These are phyloP conservation scores for Myxozyma geophila DNA, from an alignment of 805 yeast genomes.

Conservation along the genomic window DNA sequence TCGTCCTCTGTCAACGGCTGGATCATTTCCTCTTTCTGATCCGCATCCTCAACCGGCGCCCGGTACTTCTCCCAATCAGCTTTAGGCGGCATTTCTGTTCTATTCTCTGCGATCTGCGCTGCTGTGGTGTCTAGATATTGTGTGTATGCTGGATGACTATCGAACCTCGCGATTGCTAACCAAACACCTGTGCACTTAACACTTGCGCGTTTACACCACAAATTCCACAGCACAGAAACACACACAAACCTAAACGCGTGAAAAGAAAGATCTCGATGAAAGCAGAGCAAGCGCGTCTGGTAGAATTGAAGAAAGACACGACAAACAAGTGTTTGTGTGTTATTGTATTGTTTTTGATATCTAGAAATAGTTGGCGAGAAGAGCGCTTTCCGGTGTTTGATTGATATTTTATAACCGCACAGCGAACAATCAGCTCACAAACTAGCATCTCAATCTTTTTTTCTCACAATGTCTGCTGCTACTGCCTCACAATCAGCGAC, in stretches of 20 bases:
- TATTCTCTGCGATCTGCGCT: not conserved
- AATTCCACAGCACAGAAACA: not conserved
- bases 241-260: slow-evolving; percentile 4
- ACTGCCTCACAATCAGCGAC: slow-evolving; percentile 10
- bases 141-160: not conserved
- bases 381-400: too few species aligned
- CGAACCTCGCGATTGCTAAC: not conserved
- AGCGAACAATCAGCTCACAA: not conserved
- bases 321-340: not conserved
- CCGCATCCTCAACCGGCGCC: slow-evolving; percentile 75
- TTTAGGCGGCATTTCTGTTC: slow-evolving; percentile 80
- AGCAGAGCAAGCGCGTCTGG: slow-evolving; percentile 10
- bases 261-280: slow-evolving; percentile 2
- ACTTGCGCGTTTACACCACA: slow-evolving; percentile 1
- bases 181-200: not conserved
- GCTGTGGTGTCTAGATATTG: not conserved
- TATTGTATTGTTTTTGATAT: not conserved
- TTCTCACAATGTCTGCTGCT: slow-evolving; percentile 27
- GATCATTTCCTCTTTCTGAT: slow-evolving; percentile 68
- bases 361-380: not conserved
- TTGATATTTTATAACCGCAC: not conserved
- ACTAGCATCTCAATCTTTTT: not conserved
- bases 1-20: slow-evolving; percentile 93
- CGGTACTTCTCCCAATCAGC: slow-evolving; percentile 98
- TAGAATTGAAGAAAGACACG: not conserved